These are phyloP conservation scores for Tremellales sp. DNA, from an alignment of 1,284 basidiomycete species.

Conservation along the genomic window DNA sequence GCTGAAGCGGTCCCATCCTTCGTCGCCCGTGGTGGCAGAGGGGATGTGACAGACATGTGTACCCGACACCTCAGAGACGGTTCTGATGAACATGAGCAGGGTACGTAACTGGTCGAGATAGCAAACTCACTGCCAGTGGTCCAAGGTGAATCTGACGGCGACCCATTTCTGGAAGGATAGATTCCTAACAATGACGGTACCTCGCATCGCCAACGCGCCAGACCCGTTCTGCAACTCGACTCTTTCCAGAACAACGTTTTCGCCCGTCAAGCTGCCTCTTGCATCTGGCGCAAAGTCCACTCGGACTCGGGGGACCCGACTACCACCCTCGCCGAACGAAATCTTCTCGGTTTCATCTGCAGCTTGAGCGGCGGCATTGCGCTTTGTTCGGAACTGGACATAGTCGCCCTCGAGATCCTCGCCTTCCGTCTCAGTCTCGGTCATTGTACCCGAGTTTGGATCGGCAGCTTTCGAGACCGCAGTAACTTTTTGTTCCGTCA, in stretches of 20 bases:
- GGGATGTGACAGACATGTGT: conserved; percentile 49
- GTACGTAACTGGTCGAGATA: neutral
- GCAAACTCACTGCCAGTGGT: conserved; percentile 53
- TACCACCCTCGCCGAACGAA: conserved; percentile 28
- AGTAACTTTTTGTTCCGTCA: conserved; percentile 45
- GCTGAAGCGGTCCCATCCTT: conserved; percentile 52
- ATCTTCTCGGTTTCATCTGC: conserved; percentile 32
- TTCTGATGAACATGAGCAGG: conserved; percentile 32
- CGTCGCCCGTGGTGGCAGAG: conserved; percentile 41
- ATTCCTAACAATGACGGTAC: conserved; percentile 53
- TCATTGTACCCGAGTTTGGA: conserved; percentile 25
- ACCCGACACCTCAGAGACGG: conserved; percentile 53
- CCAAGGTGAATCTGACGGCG: conserved; percentile 54
- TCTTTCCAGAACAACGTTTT: conserved; percentile 46
- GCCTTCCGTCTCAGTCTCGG: conserved; percentile 44
- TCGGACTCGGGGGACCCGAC: conserved; percentile 41
- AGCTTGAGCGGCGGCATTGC: conserved; percentile 33
- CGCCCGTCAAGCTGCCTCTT: conserved; percentile 29
- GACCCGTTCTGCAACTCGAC: conserved; percentile 35
- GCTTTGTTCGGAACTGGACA: conserved; percentile 45
- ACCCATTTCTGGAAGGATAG: conserved; percentile 56
- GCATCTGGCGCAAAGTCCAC: conserved; percentile 46
- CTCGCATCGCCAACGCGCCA: conserved; percentile 44
- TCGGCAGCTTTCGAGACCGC: conserved; percentile 45
- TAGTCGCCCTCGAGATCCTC: conserved; percentile 46